These are phyloP conservation scores for Ceratocystis ficicola DNA, from an alignment of 2,329 filamentous ascomycete species.

Conservation along the genomic window DNA sequence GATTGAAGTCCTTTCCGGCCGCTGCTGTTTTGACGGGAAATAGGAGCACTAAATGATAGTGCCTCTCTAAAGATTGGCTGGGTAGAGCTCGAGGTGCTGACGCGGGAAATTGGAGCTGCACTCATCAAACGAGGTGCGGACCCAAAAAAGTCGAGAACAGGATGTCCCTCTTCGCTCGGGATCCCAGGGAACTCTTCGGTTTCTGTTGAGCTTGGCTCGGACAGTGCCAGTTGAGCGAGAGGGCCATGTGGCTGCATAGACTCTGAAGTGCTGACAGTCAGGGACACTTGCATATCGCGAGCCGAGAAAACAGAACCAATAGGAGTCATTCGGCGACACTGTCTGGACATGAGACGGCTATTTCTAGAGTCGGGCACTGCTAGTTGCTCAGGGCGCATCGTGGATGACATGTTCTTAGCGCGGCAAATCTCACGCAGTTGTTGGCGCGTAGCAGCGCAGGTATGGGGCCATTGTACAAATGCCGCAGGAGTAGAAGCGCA, in stretches of 20 bases:
- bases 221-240: slow-evolving; percentile 46
- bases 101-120: slow-evolving; percentile 45
- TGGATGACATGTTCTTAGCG: slow-evolving; percentile 37
- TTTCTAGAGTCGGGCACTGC: slow-evolving; percentile 45
- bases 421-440: slow-evolving; percentile 53
- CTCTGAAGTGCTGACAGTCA: slow-evolving; percentile 50
- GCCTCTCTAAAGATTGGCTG: slow-evolving; percentile 28
- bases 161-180: slow-evolving; percentile 16
- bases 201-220: slow-evolving; percentile 26
- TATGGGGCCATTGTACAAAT: slow-evolving; percentile 47
- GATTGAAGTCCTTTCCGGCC: slow-evolving; percentile 41
- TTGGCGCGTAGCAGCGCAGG: slow-evolving; percentile 47
- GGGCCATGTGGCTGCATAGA: slow-evolving; percentile 52
- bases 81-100: slow-evolving; percentile 32
- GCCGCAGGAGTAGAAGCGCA: slow-evolving; percentile 7
- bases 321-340: slow-evolving; percentile 38
- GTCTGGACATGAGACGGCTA: slow-evolving; percentile 38
- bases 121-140: slow-evolving; percentile 32
- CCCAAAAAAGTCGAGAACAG: slow-evolving; percentile 19
- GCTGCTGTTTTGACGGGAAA: slow-evolving; percentile 35
- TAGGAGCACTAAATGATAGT: slow-evolving; percentile 11
- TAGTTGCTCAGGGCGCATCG: slow-evolving; percentile 35
- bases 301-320: slow-evolving; percentile 43
- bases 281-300: slow-evolving; percentile 50
- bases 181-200: slow-evolving; percentile 16